A percentile compares a stretch with the other conserved stretches of the same genome.
Evolutionary conservation across 225 moss, liverwort and hornwort genomes (phyloP).

Genomic region (Pseudisothecium myosuroides): DNA sequence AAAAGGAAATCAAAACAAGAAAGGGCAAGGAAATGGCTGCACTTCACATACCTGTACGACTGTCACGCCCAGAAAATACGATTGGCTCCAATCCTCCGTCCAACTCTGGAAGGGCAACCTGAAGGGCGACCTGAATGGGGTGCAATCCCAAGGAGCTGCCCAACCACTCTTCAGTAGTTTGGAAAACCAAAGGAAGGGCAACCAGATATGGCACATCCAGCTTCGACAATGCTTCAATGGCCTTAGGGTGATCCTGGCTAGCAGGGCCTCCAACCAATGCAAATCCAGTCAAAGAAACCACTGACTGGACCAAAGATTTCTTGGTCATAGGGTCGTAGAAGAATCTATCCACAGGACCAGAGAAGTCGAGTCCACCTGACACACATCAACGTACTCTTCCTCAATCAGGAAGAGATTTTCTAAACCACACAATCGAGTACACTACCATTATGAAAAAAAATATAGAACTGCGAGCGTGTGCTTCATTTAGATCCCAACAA

Average conservation of each 20-base stretch:
- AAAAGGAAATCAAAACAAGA: not conserved
- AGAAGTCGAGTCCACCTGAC: conserved; percentile 88
- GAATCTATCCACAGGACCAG: conserved; percentile 88
- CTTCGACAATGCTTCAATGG: conserved; percentile 71
- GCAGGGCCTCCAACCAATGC: conserved; percentile 95
- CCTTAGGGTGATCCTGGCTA: conserved; percentile 88
- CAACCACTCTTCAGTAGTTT: conserved; percentile 97
- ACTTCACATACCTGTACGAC: conserved; percentile 55
- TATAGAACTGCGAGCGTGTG: not conserved
- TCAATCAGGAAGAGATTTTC: not conserved
- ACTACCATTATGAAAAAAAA: not conserved
- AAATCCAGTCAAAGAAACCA: conserved; percentile 92
- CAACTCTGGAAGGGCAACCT: conserved; percentile 94
- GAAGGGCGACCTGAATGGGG: conserved; percentile 94
- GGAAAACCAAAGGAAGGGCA: conserved; percentile 88
- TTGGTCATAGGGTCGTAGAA: conserved; percentile 85
- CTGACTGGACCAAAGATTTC: conserved; percentile 82
- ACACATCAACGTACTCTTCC: not conserved
- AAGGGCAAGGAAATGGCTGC: not conserved
- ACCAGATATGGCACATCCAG: conserved; percentile 87
- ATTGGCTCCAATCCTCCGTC: conserved; percentile 98
- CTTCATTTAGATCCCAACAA: not conserved
- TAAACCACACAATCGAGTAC: not conserved
- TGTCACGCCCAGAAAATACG: conserved; percentile 93
- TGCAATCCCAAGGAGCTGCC: conserved; percentile 81